phyloP scores from a whole-genome alignment of 2,329 filamentous ascomycete genomes.

The Arthrocladium fulminans region DNA sequence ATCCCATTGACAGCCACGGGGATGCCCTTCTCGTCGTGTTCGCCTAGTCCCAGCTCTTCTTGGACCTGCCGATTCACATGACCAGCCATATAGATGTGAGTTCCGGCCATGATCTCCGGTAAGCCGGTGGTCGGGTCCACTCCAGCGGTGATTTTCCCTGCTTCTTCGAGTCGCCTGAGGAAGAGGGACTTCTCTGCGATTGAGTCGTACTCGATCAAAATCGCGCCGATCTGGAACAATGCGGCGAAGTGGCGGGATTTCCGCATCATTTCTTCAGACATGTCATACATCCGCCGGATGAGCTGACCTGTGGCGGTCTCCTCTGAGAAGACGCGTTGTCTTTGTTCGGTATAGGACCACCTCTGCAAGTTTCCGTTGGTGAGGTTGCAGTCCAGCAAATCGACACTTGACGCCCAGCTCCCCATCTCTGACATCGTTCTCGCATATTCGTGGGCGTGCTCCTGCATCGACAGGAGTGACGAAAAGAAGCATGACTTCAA shows the following conservation, averaged over 20 bases:
- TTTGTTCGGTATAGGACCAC: conserved; percentile 1
- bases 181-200: background rate
- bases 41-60: background rate
- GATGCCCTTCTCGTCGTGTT: background rate
- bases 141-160: background rate
- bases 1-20: conserved; percentile 1
- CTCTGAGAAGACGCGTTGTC: background rate
- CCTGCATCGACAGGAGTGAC: background rate
- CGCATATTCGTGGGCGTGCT: background rate
- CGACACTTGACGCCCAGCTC: background rate
- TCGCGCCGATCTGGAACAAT: conserved; percentile 1
- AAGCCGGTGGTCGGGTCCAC: background rate
- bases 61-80: background rate
- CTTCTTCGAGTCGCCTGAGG: background rate
- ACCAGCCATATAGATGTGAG: background rate
- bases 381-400: background rate
- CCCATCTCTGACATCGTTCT: background rate
- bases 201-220: background rate
- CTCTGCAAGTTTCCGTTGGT: background rate
- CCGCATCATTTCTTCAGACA: background rate
- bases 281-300: background rate
- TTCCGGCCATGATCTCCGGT: background rate
- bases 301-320: background rate
- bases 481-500: background rate
- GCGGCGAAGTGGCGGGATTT: conserved; percentile 1